phyloP scores from a whole-genome alignment of 768 basidiomycete genomes.

The Pleurotus eryngii region DNA sequence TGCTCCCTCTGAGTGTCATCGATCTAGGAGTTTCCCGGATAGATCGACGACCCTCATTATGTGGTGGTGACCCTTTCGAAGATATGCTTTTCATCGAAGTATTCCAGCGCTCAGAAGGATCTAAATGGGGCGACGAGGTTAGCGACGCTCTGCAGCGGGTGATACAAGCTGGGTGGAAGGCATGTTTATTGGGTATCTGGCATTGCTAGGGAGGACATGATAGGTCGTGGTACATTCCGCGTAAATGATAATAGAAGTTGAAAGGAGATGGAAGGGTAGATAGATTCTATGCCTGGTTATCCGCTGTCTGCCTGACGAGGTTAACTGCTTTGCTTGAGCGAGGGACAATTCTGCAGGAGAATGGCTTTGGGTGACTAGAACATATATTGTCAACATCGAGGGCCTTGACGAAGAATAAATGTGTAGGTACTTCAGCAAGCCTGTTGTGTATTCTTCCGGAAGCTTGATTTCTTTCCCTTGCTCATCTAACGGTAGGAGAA shows the following conservation, averaged over 20 bases:
- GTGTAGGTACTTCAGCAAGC: constrained; percentile 28
- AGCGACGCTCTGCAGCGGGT: constrained; percentile 32
- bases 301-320: constrained; percentile 28
- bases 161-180: constrained; percentile 29
- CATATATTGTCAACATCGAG: neutral
- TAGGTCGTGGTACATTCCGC: too few species aligned
- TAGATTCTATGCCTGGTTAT: neutral
- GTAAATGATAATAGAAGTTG: too few species aligned
- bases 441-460: constrained; percentile 29
- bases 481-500: constrained; percentile 33
- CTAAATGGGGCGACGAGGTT: constrained; percentile 18
- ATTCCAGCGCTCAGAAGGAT: constrained; percentile 15
- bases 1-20: constrained; percentile 31
- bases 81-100: constrained; percentile 69
- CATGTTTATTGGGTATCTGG: constrained; percentile 49
- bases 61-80: constrained; percentile 41
- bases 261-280: too few species aligned
- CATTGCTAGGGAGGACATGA: constrained; percentile 17
- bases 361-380: constrained; percentile 38
- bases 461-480: constrained; percentile 31
- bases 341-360: constrained; percentile 33
- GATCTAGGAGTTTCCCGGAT: constrained; percentile 46
- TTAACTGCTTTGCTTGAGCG: constrained; percentile 26
- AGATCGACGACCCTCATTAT: constrained; percentile 59
- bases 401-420: neutral